phyloP scores from a whole-genome alignment of 192 early-diverging fungal species.

The Podila epicladia region DNA sequence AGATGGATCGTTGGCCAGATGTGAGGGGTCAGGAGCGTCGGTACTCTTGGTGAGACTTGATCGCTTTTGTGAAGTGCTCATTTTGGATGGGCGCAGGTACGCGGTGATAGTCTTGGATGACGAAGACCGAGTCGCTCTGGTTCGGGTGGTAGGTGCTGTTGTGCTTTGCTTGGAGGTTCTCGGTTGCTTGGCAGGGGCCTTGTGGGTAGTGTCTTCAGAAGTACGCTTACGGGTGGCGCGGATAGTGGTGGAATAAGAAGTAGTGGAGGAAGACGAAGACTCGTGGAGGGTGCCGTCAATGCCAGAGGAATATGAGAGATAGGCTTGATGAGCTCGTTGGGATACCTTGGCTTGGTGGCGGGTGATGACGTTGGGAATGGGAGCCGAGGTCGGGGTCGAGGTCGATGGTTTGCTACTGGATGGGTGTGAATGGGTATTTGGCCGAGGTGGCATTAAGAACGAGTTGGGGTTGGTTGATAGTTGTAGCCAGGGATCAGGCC shows the following conservation, averaged over 20 bases:
- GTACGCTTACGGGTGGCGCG: slow-evolving; percentile 28
- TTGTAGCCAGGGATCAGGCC: too few relatives aligned
- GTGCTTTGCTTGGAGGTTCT: not conserved
- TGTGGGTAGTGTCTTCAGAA: not conserved
- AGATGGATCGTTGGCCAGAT: too few relatives aligned
- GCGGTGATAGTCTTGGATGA: slow-evolving; percentile 13
- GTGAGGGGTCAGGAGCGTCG: not conserved
- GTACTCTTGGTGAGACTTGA: slow-evolving; percentile 23
- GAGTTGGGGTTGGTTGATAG: slow-evolving; percentile 1
- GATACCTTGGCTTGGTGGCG: slow-evolving; percentile 37
- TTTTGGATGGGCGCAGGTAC: slow-evolving; percentile 46
- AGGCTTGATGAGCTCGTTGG: slow-evolving; percentile 25
- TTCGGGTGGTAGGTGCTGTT: not conserved
- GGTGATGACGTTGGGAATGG: slow-evolving; percentile 30
- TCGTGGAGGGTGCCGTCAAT: slow-evolving; percentile 28
- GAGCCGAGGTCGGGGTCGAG: not conserved
- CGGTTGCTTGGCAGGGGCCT: slow-evolving; percentile 19
- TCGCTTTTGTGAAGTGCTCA: slow-evolving; percentile 43
- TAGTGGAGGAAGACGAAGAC: not conserved
- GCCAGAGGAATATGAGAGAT: slow-evolving; percentile 35
- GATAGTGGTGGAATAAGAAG: not conserved
- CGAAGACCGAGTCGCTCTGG: slow-evolving; percentile 9
- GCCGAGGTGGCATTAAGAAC: slow-evolving; percentile 47
- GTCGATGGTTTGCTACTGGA: slow-evolving; percentile 8
- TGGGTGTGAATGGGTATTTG: slow-evolving; percentile 10